Evolutionary conservation across 192 early-diverging fungal genomes (phyloP), one percentile per base, ranked within the genome.

Genomic region (Entophlyctis luteolus): DNA sequence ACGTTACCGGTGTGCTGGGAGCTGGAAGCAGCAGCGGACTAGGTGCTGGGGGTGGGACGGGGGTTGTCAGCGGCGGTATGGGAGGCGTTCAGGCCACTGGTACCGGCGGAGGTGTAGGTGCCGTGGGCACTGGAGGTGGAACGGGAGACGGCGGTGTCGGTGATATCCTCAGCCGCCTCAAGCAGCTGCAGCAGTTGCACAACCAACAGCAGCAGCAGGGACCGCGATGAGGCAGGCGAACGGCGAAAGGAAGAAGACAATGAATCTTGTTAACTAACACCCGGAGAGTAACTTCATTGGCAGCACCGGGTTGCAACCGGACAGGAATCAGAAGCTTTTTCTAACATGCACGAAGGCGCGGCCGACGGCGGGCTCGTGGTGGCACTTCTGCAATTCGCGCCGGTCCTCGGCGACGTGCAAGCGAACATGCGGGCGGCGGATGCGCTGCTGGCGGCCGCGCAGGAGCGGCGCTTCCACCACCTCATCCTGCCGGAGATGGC

Each of bases 401-500:
- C 83, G 0, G 36, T 18, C n/a, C 62, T 74, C 36, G 68, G 75
- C 23, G 48, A 77, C 20, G 54, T 67, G 2, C 34, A 72, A 8
- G 2, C 32, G 3, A 83, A 79, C 66, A 71, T 77, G 16, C 25
- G 23, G 12, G 54, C 29, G n/a, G 83, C 71, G 2, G 68, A 77
- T 25, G 34, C 8, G 25, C 52, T 84, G 18, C 48, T 84, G 14
- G 6, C 18, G 31, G 12, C 2, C 38, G 45, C 60, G 70, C 55
- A 66, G 6, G 48, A 42, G 27, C 42, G 34, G 34, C 25, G 67
- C 57, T 80, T 90, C 1, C 87, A 90, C 69, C 63, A 91, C 16
- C 62, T 93, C 16, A 72, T 93, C 2, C 72, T 91, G 31, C 88
- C 91, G 2, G 91, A 93, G 69, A 81, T 93, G 86, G 82, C 83